phyloP scores from a whole-genome alignment of 768 basidiomycete genomes.

The Boletus rufocinnamomeus region DNA sequence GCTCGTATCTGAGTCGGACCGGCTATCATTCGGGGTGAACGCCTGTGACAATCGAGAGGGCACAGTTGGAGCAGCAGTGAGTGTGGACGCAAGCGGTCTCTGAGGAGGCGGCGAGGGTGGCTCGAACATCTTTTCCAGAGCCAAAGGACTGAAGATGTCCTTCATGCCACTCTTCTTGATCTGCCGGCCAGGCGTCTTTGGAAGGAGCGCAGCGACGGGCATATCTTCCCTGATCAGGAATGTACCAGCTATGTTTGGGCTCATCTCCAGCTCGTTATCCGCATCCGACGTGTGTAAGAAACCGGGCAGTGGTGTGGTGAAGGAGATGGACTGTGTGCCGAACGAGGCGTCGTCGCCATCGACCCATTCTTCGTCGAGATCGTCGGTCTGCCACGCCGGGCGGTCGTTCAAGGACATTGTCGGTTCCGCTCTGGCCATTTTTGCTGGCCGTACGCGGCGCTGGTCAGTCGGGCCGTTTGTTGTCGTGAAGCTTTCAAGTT shows the following conservation, averaged over 20 bases:
- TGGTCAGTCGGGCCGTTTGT: not conserved
- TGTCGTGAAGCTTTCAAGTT: not conserved
- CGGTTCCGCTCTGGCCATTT: not conserved
- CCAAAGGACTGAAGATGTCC: conserved; percentile 86
- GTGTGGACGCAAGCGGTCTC: conserved; percentile 20
- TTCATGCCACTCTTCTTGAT: conserved; percentile 62
- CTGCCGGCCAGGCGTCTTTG: conserved; percentile 63
- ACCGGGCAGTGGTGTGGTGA: conserved; percentile 57
- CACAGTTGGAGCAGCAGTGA: conserved; percentile 32
- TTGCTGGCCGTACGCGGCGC: not conserved
- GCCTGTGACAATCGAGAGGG: conserved; percentile 43
- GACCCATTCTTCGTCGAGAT: conserved; percentile 91
- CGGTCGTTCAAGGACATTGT: conserved; percentile 23
- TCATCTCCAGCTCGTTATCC: conserved; percentile 35
- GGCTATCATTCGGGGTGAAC: conserved; percentile 33
- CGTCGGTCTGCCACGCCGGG: conserved; percentile 87
- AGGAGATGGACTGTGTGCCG: conserved; percentile 47
- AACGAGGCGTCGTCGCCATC: conserved; percentile 49
- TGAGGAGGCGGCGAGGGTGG: conserved; percentile 78
- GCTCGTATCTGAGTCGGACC: conserved; percentile 26
- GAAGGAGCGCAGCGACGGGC: conserved; percentile 53
- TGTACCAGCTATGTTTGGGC: conserved; percentile 55
- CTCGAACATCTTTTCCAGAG: conserved; percentile 90
- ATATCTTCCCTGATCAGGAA: conserved; percentile 75
- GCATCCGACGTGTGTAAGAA: conserved; percentile 44